Conservation (phyloP, 345 rosid species). For the Salix caprea region DNA sequence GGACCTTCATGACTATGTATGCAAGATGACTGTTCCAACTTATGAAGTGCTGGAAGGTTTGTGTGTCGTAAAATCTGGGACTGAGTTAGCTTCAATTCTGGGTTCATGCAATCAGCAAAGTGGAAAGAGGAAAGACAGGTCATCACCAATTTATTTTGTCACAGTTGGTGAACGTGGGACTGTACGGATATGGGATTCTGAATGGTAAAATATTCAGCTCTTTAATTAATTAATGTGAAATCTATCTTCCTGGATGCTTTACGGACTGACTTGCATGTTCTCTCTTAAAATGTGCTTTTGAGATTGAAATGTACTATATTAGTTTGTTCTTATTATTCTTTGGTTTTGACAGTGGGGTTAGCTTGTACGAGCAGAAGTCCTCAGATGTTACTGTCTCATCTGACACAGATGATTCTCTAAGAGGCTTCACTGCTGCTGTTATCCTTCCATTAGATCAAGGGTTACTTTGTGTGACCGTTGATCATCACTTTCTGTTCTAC, state of each 20-base stretch:
- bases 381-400: slow-evolving; percentile 65
- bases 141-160: slow-evolving; percentile 47
- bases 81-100: slow-evolving; percentile 45
- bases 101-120: slow-evolving; percentile 35
- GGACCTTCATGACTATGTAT: slow-evolving; percentile 76
- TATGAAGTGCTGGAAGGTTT: slow-evolving; percentile 81
- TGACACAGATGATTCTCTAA: slow-evolving; percentile 51
- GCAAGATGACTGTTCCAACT: slow-evolving; percentile 71
- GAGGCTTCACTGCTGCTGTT: slow-evolving; percentile 72
- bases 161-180: slow-evolving; percentile 90
- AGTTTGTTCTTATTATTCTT: slow-evolving; percentile 3
- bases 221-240: neutral
- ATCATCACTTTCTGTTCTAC: slow-evolving; percentile 82
- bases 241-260: neutral
- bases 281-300: neutral
- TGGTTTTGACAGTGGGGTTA: slow-evolving; percentile 63
- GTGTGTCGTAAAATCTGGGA: slow-evolving; percentile 49
- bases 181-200: slow-evolving; percentile 78
- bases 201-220: slow-evolving; percentile 47
- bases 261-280: neutral
- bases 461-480: slow-evolving; percentile 88
- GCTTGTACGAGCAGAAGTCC: slow-evolving; percentile 69
- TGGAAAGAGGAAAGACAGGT: slow-evolving; percentile 36
- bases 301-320: slow-evolving; percentile 4
- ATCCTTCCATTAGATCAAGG: slow-evolving; percentile 71